Base-by-base conservation (phyloP, 2,329 filamentous ascomycete species). In the Epichloe amarillans region DNA sequence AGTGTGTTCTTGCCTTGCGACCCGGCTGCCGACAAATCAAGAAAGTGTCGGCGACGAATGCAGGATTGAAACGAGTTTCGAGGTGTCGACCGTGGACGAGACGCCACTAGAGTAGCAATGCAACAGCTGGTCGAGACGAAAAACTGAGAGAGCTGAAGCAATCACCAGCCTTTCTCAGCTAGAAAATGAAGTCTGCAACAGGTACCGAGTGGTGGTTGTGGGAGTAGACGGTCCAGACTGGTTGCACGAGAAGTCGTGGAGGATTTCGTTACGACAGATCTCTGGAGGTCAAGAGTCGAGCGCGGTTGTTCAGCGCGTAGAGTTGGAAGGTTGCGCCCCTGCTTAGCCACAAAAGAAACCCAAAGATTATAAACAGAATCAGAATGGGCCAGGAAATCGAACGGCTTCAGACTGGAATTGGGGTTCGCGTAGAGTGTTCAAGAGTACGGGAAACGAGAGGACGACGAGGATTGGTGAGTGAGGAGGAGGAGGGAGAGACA, bases 221-320 rank as follows among this genome's bases (percentile, higher is more conserved):
- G 50, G 52, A 51, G 60, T 57, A 52, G 50, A 54, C 51, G 56
- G 57, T 56, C 50, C 56, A 39, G 56, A 56, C 60, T 58, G 54
- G 55, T 56, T 61, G 61, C 62, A 61, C 56, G 60, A 57, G 61
- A 61, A 61, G 61, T 60, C 55, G 62, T 60, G 62, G 59, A 53
- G 57, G 61, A 55, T 57, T 59, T 58, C 57, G 57, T 60, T 57
- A 58, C 52, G 56, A 58, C 52, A 56, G 59, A 40, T 40, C 3
- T 30, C 36, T n/a, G 46, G 23, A 23, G n/a, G 36, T 5, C 19
- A 47, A 41, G 47, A 17, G 38, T 57, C 56, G 56, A 53, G 54
- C 54, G 56, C 56, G 56, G 56, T 53, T 48, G 57, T 59, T 51
- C 56, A 57, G 60, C 55, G 62, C 58, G 55, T 50, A 53, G 52